Base-by-base conservation (phyloP, 257 asterid genomes). In the Nicotiana sylvestris region DNA sequence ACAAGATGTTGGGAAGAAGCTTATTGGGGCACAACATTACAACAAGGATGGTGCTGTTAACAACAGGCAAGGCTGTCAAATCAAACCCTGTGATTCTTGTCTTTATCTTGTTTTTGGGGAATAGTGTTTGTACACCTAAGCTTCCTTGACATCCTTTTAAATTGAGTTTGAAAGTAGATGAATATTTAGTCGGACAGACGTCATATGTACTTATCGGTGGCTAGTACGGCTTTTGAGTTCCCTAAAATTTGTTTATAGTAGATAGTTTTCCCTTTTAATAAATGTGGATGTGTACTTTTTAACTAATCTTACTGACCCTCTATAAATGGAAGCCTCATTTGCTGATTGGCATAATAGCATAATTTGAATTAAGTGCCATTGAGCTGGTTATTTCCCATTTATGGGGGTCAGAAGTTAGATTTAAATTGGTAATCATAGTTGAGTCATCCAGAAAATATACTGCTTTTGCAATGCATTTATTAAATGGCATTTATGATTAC, bases 1-100 rank as follows among this genome's bases (percentile, higher is more conserved):
- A 43, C 98, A 93, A 89, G 99, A 96, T 85, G 93, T 92, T 69
- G 98, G 98, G 86, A 96, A 96, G 95, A 96, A 96, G 96, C 98
- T 94, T 82, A 98, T 95, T 84, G 99, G 96, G 80, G 97, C 98
- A 84, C 98, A 93, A 83, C 99, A 96, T 88, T 96, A 93, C 88
- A 96, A 96, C 87, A 96, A 96, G 89, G 99, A 96, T 80, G 99
- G 99, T 85, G 64, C 92, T 78, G 90, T 96, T 82, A 96, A 93
- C 80, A 93, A 85, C 81, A 94, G 94, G 97, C 91, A 90, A 87
- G 91, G 81, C 82, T 21, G 21, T 21, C 21, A 21, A 21, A 21
- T 82, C 29, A 49, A 49, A 49, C 33, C 15, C 32, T 61, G 6
- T 43, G 27, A 46, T 74, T 46, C 25, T 49, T 49, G 21, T 49